Percentiles rank a stretch among this genome's conserved stretches.
Evolutionary conservation across 768 basidiomycete species (phyloP).

Genomic region (Mycena albidolilacea): DNA sequence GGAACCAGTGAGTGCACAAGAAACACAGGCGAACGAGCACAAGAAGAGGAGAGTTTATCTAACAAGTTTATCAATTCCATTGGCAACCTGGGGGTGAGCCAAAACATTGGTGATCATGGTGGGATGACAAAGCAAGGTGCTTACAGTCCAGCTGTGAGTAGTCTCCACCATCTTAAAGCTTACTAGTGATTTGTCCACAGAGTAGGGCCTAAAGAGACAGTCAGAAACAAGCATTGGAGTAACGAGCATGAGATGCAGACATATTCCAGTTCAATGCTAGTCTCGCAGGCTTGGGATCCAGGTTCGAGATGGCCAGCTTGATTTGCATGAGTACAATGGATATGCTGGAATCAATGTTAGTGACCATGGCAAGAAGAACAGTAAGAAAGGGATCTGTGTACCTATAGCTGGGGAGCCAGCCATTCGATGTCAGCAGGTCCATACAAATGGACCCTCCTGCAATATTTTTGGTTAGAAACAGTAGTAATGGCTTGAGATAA

Average conservation of each 20-base stretch:
- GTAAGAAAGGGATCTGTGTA: constrained; percentile 37
- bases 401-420: constrained; percentile 81
- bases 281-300: constrained; percentile 75
- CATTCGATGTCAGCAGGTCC: constrained; percentile 78
- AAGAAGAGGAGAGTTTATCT: constrained; percentile 37
- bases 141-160: constrained; percentile 75
- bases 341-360: constrained; percentile 49
- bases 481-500: neutral
- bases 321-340: constrained; percentile 57
- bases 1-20: constrained; percentile 5
- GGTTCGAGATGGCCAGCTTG: constrained; percentile 76
- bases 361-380: neutral
- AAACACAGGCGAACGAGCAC: neutral
- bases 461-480: constrained; percentile 19
- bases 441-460: constrained; percentile 82
- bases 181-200: constrained; percentile 69
- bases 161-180: constrained; percentile 78
- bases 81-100: constrained; percentile 46
- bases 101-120: neutral
- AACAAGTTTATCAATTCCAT: constrained; percentile 54
- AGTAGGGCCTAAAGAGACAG: constrained; percentile 58
- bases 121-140: constrained; percentile 17
- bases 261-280: constrained; percentile 66
- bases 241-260: constrained; percentile 46
- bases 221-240: constrained; percentile 1